Conservation (phyloP, 495 filamentous ascomycete genomes). For the Mytilinidion resinicola region DNA sequence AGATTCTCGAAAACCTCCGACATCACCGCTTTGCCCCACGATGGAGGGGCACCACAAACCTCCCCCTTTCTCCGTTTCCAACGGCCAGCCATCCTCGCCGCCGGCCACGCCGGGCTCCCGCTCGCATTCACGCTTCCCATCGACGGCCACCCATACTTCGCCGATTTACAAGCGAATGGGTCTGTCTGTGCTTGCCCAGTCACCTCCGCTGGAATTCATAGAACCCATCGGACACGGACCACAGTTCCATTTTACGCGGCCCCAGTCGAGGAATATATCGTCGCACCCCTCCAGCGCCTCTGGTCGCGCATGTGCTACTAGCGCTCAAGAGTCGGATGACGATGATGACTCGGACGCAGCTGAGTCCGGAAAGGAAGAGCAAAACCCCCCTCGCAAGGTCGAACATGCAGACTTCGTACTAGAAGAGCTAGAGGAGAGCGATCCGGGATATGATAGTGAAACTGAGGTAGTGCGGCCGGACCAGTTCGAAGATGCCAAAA, state of each 20-base stretch:
- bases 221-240: conserved; percentile 25
- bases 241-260: conserved; percentile 25
- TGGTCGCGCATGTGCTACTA: conserved; percentile 15
- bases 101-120: conserved; percentile 25
- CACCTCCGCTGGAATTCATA: conserved; percentile 27
- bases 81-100: conserved; percentile 23
- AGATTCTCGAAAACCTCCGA: conserved; percentile 8
- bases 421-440: conserved; percentile 32
- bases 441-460: conserved; percentile 31
- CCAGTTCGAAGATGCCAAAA: conserved; percentile 33
- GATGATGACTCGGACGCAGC: conserved; percentile 18
- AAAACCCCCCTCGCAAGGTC: conserved; percentile 6
- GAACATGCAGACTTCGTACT: conserved; percentile 27
- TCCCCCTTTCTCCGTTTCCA: conserved; percentile 10
- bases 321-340: conserved; percentile 18
- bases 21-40: conserved; percentile 5
- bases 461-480: conserved; percentile 33
- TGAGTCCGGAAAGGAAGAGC: background rate
- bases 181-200: conserved; percentile 17
- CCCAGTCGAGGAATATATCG: conserved; percentile 19
- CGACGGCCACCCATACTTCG: conserved; percentile 28
- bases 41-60: conserved; percentile 20
- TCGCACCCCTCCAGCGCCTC: conserved; percentile 27
- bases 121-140: conserved; percentile 23
- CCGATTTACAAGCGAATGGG: conserved; percentile 29